phyloP scores from a whole-genome alignment of 208 protist genomes.

The Acanthamoeba culbertsoni region DNA sequence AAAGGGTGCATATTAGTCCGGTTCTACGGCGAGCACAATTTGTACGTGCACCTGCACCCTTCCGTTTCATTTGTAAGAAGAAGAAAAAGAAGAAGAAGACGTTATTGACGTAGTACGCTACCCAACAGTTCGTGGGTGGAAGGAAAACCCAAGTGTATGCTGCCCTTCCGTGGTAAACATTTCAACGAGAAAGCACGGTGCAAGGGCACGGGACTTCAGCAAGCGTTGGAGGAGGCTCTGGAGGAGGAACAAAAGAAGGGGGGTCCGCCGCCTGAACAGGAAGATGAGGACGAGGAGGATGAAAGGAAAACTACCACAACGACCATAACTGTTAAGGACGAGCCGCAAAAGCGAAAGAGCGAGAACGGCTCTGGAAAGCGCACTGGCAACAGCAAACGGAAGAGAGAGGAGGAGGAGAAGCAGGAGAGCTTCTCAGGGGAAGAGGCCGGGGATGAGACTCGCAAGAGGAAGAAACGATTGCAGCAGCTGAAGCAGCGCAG shows the following conservation, averaged over 20 bases:
- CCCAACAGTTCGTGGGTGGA: constrained; percentile 42
- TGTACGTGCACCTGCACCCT: too few species aligned
- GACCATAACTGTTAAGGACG: not conserved
- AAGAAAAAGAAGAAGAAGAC: too few species aligned
- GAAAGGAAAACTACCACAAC: not conserved
- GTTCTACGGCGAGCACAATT: constrained; percentile 57
- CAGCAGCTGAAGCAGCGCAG: not conserved
- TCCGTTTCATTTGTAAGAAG: too few species aligned
- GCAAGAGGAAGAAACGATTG: not conserved
- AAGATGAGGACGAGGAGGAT: not conserved
- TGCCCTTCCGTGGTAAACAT: constrained; percentile 55
- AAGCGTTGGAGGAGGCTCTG: constrained; percentile 30
- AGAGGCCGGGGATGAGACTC: not conserved
- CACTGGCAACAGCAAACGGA: not conserved
- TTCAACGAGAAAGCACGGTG: not conserved
- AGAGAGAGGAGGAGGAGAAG: not conserved
- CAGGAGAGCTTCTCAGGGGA: not conserved
- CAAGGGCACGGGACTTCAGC: not conserved
- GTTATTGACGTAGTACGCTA: not conserved
- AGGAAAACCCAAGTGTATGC: not conserved
- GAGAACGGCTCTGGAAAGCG: not conserved
- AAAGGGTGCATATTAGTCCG: not conserved
- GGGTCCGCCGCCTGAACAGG: not conserved
- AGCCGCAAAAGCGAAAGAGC: not conserved
- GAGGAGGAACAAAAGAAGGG: constrained; percentile 32